Evolutionary conservation across 2,329 filamentous ascomycete species (phyloP).

Genomic region (Arthrobotrys pseudoclavata): DNA sequence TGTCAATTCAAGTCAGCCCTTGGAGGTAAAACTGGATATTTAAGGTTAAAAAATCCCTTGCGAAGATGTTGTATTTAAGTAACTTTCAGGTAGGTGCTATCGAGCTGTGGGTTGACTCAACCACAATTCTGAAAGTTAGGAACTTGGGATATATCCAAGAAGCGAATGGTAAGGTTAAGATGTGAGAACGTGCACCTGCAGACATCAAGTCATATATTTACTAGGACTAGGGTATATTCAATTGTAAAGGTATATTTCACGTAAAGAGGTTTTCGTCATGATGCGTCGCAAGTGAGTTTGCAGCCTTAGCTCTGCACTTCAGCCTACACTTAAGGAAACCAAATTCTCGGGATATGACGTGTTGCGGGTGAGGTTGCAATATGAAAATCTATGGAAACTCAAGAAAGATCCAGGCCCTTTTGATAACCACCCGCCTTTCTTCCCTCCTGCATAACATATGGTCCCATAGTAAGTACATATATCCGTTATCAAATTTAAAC

Average conservation of each 20-base stretch:
- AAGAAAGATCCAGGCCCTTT: background rate
- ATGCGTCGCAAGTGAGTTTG: conserved; percentile 17
- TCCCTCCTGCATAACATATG: conserved; percentile 12
- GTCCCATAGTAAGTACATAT: background rate
- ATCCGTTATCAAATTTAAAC: background rate
- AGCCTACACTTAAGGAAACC: conserved; percentile 14
- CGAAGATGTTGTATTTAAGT: conserved; percentile 5
- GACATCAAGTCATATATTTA: background rate
- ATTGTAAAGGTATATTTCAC: background rate
- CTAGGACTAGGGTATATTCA: too few species aligned
- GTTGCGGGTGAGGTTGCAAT: conserved; percentile 24
- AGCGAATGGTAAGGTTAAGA: background rate
- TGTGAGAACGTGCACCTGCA: background rate
- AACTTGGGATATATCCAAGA: background rate
- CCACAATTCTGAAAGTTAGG: background rate
- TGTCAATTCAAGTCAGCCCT: conserved; percentile 1
- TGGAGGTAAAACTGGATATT: background rate
- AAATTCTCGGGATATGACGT: conserved; percentile 26
- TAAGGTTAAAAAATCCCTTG: conserved; percentile 1
- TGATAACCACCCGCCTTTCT: conserved; percentile 25
- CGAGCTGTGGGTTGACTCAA: background rate
- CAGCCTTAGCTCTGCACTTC: conserved; percentile 10
- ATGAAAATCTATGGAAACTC: conserved; percentile 3
- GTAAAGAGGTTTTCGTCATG: conserved; percentile 19
- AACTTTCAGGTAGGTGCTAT: conserved; percentile 10